Base-by-base conservation (phyloP, 352 stramenopile species). In the Phytopythium kandeliae region DNA sequence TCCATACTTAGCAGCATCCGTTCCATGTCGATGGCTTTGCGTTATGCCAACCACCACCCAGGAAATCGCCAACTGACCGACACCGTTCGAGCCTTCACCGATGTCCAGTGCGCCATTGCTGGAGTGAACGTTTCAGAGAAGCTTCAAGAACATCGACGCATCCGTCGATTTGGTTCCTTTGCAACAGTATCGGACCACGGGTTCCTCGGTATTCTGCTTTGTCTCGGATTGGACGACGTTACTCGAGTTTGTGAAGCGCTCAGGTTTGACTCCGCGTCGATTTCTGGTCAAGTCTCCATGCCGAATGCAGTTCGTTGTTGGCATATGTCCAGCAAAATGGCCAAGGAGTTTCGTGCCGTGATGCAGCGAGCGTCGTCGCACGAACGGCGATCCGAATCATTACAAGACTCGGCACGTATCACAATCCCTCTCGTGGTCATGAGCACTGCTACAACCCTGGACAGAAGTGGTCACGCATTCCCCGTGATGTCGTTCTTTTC, bases 191-290 rank as follows among this genome's bases (percentile, higher is more conserved):
- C 69, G 7, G 67, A 80, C 13, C 57, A 74, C 34, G 48, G 48
- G 12, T 64, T 86, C 44, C 54, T 75, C 33, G 60, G 67, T 15
- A 67, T 80, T 37, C 59, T 88, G 30, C 47, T 88, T 15, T 85
- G 70, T 36, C 58, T 88, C 31, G 61, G 71, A 22, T 35, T 71
- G 34, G 36, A 48, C 26, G 71, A 82, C 25, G 51, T 88, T 24
- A 43, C 54, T 28, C 53, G 47, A 34, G 55, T 79, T 25, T 61
- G 59, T 6, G 46, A 61, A 10, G 51, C 59, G 4, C 55, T 77
- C 16, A 16, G 31, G 10, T 57, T 64, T 10, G 3, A 35, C 8
- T 12, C 35, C 0, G 26, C 56, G 13, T 22, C 15, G n/a, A 16
- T 30, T 7, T 44, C 47, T 7, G 26, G 4, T n/a, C 28, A 21